Base-by-base conservation (phyloP, 2,329 filamentous ascomycete species). In the Boeremia lycopersici region DNA sequence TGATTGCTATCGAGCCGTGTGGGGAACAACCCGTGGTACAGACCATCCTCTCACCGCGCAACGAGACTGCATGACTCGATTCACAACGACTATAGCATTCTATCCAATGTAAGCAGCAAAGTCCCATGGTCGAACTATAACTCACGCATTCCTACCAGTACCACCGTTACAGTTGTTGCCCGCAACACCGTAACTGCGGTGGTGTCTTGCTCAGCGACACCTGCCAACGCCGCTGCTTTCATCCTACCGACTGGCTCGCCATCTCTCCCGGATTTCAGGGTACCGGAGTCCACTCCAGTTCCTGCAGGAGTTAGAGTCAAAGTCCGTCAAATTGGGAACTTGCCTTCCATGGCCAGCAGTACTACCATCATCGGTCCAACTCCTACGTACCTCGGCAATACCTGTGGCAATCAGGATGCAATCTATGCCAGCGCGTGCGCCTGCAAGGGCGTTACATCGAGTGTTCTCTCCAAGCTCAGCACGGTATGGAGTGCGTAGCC, bases 371-470 rank as follows among this genome's bases (percentile, higher is more conserved):
- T 51, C 31, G 65, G 63, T 4, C 31, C 60, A 1, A 50, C 68
- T 17, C 71, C 71, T 19, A 43, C 56, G 2, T 72, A 68, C 54
- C 65, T 62, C 11, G 61, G 59, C 3, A 56, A 45, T 28, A 49
- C 40, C 1, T 72, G 69, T 48, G 13, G 17, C 25, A 46, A 25
- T 29, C 31, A 48, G 13, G 26, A 39, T 8, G 41, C 43, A 11
- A 45, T 44, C 10, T 74, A 71, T 48, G 59, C 59, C 0, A 70
- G 68, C 36, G 68, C 63, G 2, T 74, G 71, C 44, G 48, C 46
- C 9, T 74, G 70, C 43, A 56, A 64, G 28, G 60, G 59, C 2
- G 50, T 73, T 12, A 59, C 58, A 3, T 15, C 59, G 13, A 60
- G 48, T 11, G 39, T 39, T 1, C 33, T 66, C 8, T 65, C 64